Evolutionary conservation across 495 filamentous ascomycete species (phyloP).

Genomic region (Talaromyces ruber): DNA sequence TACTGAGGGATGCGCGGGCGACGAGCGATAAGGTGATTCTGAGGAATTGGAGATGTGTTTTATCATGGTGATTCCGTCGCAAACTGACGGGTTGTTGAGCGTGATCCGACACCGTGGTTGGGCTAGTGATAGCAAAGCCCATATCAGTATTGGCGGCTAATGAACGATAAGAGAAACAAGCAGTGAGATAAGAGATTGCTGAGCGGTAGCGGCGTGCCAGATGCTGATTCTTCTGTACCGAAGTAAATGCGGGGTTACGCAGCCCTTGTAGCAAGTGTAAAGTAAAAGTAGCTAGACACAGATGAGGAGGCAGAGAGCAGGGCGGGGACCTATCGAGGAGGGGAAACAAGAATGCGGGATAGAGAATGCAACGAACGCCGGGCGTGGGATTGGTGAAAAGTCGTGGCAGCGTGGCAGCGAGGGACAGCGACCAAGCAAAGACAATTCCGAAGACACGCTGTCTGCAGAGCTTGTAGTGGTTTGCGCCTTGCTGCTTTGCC

Average conservation of each 20-base stretch:
- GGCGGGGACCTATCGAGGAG: constrained; percentile 14
- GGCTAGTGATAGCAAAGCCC: constrained; percentile 38
- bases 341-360: constrained; percentile 12
- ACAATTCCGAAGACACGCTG: background rate
- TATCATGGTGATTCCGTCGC: constrained; percentile 27
- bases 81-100: constrained; percentile 20
- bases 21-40: constrained; percentile 27
- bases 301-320: constrained; percentile 6
- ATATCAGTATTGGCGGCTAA: constrained; percentile 20
- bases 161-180: background rate
- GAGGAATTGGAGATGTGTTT: constrained; percentile 23
- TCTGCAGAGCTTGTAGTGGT: background rate
- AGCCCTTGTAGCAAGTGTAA: background rate
- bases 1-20: constrained; percentile 14
- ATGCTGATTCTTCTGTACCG: background rate
- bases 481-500: no score
- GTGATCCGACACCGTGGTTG: constrained; percentile 33
- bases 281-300: constrained; percentile 10
- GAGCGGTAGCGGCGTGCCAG: background rate
- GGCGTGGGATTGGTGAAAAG: background rate
- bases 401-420: background rate
- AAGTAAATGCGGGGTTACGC: background rate
- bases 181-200: background rate
- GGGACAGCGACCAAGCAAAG: background rate
- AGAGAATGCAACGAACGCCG: background rate